Conservation (phyloP, 2,329 filamentous ascomycete genomes). For the Pochonia chlamydosporia region DNA sequence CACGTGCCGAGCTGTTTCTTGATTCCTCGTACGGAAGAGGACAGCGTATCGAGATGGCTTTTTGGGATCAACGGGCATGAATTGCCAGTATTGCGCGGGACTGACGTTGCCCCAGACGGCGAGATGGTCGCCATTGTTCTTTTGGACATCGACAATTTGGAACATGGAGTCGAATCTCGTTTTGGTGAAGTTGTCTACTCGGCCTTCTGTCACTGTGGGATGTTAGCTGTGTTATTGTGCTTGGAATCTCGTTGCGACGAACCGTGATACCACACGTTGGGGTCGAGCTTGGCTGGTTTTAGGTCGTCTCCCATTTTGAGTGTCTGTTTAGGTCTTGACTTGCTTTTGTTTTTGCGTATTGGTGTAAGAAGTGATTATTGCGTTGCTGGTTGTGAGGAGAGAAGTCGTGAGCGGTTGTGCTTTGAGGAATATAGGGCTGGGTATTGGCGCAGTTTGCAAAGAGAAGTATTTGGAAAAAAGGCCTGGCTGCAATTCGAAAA, state of each 20-base stretch:
- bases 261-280: slow-evolving; percentile 28
- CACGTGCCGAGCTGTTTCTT: slow-evolving; percentile 25
- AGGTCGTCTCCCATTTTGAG: slow-evolving; percentile 5
- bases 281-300: slow-evolving; percentile 22
- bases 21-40: slow-evolving; percentile 20
- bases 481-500: too few species aligned
- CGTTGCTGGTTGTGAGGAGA: too few species aligned
- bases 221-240: not conserved
- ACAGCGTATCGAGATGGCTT: slow-evolving; percentile 24
- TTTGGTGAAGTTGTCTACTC: slow-evolving; percentile 23
- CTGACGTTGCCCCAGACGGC: slow-evolving; percentile 13
- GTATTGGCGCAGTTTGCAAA: too few species aligned
- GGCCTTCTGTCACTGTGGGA: slow-evolving; percentile 21
- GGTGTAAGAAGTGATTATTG: too few species aligned
- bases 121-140: slow-evolving; percentile 13
- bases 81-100: slow-evolving; percentile 18
- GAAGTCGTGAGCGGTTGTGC: too few species aligned
- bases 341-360: too few species aligned
- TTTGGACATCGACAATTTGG: slow-evolving; percentile 5
- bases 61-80: slow-evolving; percentile 20
- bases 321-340: too few species aligned
- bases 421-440: too few species aligned
- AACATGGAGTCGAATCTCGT: slow-evolving; percentile 16
- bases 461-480: too few species aligned
- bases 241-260: not conserved